A percentile compares a stretch with the other conserved stretches of the same genome.
phyloP scores from a whole-genome alignment of 225 moss, liverwort and hornwort genomes.

The Marchantia polymorpha region DNA sequence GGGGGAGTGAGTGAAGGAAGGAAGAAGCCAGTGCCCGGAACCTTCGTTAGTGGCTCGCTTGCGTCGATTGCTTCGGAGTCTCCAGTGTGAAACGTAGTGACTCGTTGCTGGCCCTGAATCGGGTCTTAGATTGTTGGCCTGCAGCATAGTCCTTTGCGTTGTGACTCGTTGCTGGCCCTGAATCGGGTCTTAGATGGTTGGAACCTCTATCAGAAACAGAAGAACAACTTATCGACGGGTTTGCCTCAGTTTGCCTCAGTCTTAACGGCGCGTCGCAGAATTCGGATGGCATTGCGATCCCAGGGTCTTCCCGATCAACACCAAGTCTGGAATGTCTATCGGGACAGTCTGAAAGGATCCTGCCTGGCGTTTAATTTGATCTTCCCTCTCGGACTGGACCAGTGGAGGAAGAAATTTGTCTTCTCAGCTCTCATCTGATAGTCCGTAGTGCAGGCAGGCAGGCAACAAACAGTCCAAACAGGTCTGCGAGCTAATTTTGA shows the following conservation, averaged over 20 bases:
- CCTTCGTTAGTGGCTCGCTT: not conserved
- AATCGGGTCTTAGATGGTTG: too few species aligned
- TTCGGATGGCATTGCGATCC: constrained; percentile 1
- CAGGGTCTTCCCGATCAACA: not conserved
- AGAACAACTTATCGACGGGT: not conserved
- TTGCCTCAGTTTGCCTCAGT: not conserved
- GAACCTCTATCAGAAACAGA: too few species aligned
- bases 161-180: too few species aligned
- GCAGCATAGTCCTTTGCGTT: not conserved
- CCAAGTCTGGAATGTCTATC: not conserved
- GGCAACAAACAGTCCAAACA: not conserved
- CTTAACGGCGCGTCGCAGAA: not conserved
- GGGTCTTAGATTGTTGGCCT: not conserved
- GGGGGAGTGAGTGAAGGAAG: not conserved
- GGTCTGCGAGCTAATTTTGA: not conserved
- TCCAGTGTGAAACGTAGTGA: not conserved
- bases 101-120: not conserved
- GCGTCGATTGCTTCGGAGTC: not conserved
- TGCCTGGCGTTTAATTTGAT: not conserved
- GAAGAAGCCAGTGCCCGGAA: not conserved
- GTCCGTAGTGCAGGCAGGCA: not conserved
- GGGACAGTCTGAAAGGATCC: not conserved
- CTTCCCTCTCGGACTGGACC: not conserved
- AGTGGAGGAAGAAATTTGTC: not conserved
- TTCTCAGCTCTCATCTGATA: not conserved